phyloP scores from a whole-genome alignment of 495 filamentous ascomycete genomes.

The Amniculicola lignicola region DNA sequence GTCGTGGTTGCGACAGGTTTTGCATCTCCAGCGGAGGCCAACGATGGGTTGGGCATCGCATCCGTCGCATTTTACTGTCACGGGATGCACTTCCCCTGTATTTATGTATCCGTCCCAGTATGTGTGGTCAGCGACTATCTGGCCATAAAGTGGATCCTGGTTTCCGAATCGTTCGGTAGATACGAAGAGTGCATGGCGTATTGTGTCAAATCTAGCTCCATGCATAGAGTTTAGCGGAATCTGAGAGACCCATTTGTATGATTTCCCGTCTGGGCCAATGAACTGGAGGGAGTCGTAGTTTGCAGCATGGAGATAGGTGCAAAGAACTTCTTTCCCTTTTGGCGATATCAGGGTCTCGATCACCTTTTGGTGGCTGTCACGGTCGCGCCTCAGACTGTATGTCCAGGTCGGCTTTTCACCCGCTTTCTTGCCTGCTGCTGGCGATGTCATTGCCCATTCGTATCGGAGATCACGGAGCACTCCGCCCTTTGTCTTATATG shows the following conservation, averaged over 20 bases:
- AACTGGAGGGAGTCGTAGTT: constrained; percentile 25
- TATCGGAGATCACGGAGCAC: constrained; percentile 8
- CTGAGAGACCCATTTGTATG: constrained; percentile 18
- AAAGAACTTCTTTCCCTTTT: constrained; percentile 3
- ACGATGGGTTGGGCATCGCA: constrained; percentile 7
- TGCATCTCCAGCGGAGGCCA: constrained; percentile 25
- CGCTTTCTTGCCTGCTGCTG: not conserved
- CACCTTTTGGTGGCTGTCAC: not conserved
- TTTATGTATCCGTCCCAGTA: constrained; percentile 27
- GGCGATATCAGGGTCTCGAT: constrained; percentile 13
- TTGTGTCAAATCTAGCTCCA: constrained; percentile 14
- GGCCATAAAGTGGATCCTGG: constrained; percentile 19
- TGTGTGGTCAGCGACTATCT: constrained; percentile 28
- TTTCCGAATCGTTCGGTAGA: not conserved
- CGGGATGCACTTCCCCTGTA: constrained; percentile 1
- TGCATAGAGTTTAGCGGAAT: constrained; percentile 7
- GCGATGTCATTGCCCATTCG: constrained; percentile 20
- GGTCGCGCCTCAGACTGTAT: constrained; percentile 18
- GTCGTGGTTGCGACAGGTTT: constrained; percentile 17
- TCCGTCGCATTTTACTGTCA: constrained; percentile 1
- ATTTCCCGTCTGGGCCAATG: constrained; percentile 10
- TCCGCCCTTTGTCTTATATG: constrained; percentile 15
- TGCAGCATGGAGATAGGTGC: constrained; percentile 4
- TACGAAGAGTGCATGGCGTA: constrained; percentile 29
- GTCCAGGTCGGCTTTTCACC: constrained; percentile 6